These are phyloP conservation scores for Bruguiera gymnorhiza DNA, from an alignment of 345 rosid genomes.

Conservation along the genomic window DNA sequence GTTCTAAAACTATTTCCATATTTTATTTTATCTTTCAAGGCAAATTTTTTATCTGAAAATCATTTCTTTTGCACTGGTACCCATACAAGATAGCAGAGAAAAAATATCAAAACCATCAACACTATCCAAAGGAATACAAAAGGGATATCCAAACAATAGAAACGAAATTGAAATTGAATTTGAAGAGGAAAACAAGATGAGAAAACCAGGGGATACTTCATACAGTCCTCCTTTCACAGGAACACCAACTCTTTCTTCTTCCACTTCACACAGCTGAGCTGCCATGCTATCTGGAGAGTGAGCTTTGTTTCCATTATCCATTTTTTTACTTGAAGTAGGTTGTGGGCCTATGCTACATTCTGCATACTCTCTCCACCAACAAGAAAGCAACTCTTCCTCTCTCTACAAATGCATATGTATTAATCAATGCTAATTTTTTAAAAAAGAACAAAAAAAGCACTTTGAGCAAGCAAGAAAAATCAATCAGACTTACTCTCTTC, in stretches of 20 bases:
- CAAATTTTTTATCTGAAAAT: no score
- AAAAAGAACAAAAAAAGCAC: background rate
- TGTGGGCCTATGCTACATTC: constrained; percentile 95
- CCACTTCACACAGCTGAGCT: constrained; percentile 47
- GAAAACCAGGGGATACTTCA: constrained; percentile 48
- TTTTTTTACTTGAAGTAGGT: constrained; percentile 6
- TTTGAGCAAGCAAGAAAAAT: background rate
- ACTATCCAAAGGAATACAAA: no score
- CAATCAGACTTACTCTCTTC: background rate
- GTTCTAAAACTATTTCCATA: no score
- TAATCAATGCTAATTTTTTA: constrained; percentile 1
- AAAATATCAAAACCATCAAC: no score
- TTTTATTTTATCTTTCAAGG: no score
- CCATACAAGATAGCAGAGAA: no score
- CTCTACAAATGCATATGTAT: constrained; percentile 42
- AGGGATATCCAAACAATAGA: no score
- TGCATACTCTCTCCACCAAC: constrained; percentile 99
- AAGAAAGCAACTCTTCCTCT: constrained; percentile 90
- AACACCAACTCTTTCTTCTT: constrained; percentile 96
- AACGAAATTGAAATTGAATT: no score
- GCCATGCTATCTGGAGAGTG: constrained; percentile 24
- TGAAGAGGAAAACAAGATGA: background rate
- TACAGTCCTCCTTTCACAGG: constrained; percentile 98
- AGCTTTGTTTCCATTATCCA: constrained; percentile 28
- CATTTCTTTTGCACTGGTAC: no score